phyloP scores from a whole-genome alignment of 2,329 filamentous ascomycete species.

The Zasmidium citrigriseum region DNA sequence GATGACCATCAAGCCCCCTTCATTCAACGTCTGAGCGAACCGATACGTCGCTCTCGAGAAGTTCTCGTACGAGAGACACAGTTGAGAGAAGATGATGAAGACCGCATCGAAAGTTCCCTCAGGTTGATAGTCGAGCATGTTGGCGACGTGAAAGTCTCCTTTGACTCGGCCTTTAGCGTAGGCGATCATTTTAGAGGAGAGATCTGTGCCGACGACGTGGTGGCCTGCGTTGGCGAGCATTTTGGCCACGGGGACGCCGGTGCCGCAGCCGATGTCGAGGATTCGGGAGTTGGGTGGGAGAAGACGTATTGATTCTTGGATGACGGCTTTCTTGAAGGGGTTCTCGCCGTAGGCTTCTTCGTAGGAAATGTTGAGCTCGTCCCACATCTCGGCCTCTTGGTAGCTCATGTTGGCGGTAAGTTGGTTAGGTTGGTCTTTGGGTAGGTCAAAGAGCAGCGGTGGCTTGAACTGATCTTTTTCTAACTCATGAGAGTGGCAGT shows the following conservation, averaged over 20 bases:
- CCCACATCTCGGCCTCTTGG: conserved; percentile 11
- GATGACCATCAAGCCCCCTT: conserved; percentile 29
- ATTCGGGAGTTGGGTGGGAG: conserved; percentile 25
- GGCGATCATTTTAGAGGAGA: conserved; percentile 35
- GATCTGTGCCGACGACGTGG: conserved; percentile 31
- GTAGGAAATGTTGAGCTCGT: conserved; percentile 31
- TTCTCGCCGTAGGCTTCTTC: conserved; percentile 33
- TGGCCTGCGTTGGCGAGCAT: conserved; percentile 31
- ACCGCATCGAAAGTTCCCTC: conserved; percentile 27
- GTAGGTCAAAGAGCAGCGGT: too few species aligned
- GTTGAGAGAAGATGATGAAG: conserved; percentile 35
- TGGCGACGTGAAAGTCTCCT: conserved; percentile 26
- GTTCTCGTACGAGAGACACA: conserved; percentile 29
- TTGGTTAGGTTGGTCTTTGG: too few species aligned
- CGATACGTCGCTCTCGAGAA: conserved; percentile 28
- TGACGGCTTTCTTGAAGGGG: conserved; percentile 26
- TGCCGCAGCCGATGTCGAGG: conserved; percentile 38
- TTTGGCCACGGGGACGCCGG: conserved; percentile 32
- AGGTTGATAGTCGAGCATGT: conserved; percentile 30
- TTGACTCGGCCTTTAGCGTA: conserved; percentile 21
- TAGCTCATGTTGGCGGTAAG: too few species aligned
- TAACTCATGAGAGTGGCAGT: too few species aligned
- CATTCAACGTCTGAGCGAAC: conserved; percentile 26
- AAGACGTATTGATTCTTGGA: conserved; percentile 10
- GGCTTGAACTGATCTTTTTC: too few species aligned